Base-by-base conservation (phyloP, 2,329 filamentous ascomycete genomes). In the Ophiocordyceps camponoti-leonardi region DNA sequence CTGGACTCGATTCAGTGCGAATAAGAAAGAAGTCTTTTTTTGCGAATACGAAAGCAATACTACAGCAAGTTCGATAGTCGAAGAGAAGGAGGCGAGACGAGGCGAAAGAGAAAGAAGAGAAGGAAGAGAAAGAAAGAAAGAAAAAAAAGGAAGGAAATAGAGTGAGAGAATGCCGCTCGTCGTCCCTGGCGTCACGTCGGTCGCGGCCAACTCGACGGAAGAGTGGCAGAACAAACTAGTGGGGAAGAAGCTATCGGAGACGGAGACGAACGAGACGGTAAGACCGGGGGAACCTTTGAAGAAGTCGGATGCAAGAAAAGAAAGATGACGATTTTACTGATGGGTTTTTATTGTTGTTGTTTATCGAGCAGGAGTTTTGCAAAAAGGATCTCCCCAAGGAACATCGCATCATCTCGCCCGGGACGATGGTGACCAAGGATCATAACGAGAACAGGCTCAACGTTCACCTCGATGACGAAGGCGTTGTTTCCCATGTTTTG, bases 171-270 rank as follows among this genome's bases (percentile, higher is more conserved):
- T 81, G 77, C 77, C 77, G 73, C 76, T 81, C 62, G 68, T 81
- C 53, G 69, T 78, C 18, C 75, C 76, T 46, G 73, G 72, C 56
- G 62, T 79, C 53, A 77, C 67, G 50, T 66, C 62, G 49, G 63
- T 62, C 49, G 58, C 58, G 50, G 56, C 63, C 57, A 67, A 68
- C 41, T n/a, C 41, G 61, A 73, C 68, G 33, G 65, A 75, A 48
- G 67, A 76, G 54, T 81, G 77, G 77, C 64, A 63, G 51, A 71
- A 69, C 61, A 78, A 79, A 66, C 65, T 81, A 5, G 69, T 76
- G 42, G 77, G 77, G 56, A 81, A 81, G 72, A 79, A 68, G 43
- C 60, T 80, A 13, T 67, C 68, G 12, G 75, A 77, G 0, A 49
- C 53, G 11, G 58, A 61, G 18, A 67, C 67, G 45, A 71, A 63